Evolutionary conservation across 768 basidiomycete species (phyloP).

Genomic region (Lentinula lateritia): DNA sequence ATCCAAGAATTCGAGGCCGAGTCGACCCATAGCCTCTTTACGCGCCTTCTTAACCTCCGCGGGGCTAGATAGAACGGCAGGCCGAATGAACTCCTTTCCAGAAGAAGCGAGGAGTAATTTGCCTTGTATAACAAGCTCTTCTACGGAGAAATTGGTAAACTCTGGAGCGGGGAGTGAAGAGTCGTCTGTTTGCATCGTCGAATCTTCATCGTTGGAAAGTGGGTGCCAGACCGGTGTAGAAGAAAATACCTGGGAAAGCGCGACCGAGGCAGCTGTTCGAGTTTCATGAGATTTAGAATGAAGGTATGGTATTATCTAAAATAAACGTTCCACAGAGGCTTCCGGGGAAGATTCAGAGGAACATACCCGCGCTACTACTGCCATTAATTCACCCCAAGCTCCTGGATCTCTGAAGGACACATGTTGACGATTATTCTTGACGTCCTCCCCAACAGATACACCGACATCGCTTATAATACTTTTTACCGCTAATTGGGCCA

Average conservation of each 20-base stretch:
- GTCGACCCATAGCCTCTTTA: constrained; percentile 81
- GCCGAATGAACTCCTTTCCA: constrained; percentile 85
- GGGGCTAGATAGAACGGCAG: constrained; percentile 62
- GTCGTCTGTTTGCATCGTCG: constrained; percentile 20
- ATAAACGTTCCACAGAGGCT: constrained; percentile 1
- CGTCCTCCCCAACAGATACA: constrained; percentile 63
- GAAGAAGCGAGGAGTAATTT: constrained; percentile 85
- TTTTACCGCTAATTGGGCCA: constrained; percentile 87
- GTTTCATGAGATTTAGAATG: constrained; percentile 93
- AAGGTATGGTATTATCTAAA: constrained; percentile 83
- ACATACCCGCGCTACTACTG: constrained; percentile 83
- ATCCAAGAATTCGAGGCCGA: constrained; percentile 85
- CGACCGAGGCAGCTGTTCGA: constrained; percentile 81
- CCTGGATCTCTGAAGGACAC: constrained; percentile 55
- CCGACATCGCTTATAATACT: constrained; percentile 77
- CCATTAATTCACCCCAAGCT: constrained; percentile 88
- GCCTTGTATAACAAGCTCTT: constrained; percentile 69
- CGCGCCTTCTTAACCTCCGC: constrained; percentile 84
- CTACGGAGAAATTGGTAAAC: constrained; percentile 73
- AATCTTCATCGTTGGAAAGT: constrained; percentile 24
- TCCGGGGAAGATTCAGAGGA: background rate
- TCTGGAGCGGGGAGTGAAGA: constrained; percentile 37
- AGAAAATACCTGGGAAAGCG: constrained; percentile 82
- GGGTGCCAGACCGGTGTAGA: constrained; percentile 79
- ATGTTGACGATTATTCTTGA: constrained; percentile 60